Conservation (phyloP, 73 alveolate species). For the Paramecium primaurelia region DNA sequence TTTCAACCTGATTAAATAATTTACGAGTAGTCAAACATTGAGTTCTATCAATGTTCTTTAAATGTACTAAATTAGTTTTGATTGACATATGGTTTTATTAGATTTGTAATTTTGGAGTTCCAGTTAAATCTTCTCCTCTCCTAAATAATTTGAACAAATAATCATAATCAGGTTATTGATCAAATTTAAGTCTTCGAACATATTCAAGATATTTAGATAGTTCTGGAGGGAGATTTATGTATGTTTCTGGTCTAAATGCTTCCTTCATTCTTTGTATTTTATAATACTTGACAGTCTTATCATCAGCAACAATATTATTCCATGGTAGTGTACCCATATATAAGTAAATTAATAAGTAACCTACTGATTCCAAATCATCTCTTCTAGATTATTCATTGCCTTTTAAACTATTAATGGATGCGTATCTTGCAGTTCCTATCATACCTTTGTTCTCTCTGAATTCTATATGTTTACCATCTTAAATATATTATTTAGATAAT, state of each 20-base stretch:
- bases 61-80: neutral
- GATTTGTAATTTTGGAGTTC: neutral
- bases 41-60: neutral
- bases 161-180: conserved; percentile 67
- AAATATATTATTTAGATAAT: conserved; percentile 80
- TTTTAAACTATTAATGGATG: conserved; percentile 73
- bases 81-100: neutral
- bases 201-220: conserved; percentile 69
- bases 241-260: conserved; percentile 65
- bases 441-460: conserved; percentile 55
- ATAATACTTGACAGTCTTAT: conserved; percentile 74
- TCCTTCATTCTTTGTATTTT: conserved; percentile 70
- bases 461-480: conserved; percentile 63
- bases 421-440: conserved; percentile 79
- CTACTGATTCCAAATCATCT: conserved; percentile 75
- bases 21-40: neutral
- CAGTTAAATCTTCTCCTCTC: neutral
- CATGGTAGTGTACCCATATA: conserved; percentile 62
- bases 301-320: conserved; percentile 72
- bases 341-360: conserved; percentile 70
- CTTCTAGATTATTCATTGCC: conserved; percentile 74
- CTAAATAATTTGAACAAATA: conserved; percentile 71
- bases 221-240: conserved; percentile 77
- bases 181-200: conserved; percentile 68
- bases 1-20: neutral